These are phyloP conservation scores for Euphrasia arctica DNA, from an alignment of 305 asterid genomes.

Conservation along the genomic window DNA sequence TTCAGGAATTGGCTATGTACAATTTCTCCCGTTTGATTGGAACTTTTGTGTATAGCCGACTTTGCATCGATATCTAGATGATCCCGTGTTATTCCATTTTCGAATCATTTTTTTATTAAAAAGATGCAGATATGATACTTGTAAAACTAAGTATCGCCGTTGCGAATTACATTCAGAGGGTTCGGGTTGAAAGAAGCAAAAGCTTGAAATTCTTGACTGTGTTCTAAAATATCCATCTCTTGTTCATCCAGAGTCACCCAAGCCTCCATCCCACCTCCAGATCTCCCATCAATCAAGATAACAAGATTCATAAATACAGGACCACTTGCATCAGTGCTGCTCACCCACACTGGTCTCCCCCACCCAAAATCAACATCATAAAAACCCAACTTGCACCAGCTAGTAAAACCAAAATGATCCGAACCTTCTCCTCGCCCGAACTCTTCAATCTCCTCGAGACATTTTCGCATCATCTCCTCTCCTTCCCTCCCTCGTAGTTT, in stretches of 20 bases:
- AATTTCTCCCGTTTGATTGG: slow-evolving; percentile 16
- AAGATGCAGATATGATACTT: neutral
- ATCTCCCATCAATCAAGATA: slow-evolving; percentile 46
- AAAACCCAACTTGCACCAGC: slow-evolving; percentile 70
- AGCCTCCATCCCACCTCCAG: slow-evolving; percentile 68
- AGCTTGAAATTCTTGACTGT: slow-evolving; percentile 35
- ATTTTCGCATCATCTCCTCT: slow-evolving; percentile 31
- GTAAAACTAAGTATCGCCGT: slow-evolving; percentile 2
- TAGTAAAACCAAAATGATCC: slow-evolving; percentile 51
- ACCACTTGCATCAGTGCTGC: slow-evolving; percentile 46
- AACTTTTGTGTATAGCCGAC: slow-evolving; percentile 37
- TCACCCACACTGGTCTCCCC: slow-evolving; percentile 72
- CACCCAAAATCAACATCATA: slow-evolving; percentile 71
- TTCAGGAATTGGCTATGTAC: slow-evolving; percentile 22
- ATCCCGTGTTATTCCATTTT: neutral
- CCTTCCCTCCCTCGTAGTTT: slow-evolving; percentile 45
- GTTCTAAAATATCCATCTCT: slow-evolving; percentile 45
- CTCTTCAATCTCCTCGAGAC: slow-evolving; percentile 48
- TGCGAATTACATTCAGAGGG: slow-evolving; percentile 30
- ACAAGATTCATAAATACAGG: slow-evolving; percentile 52
- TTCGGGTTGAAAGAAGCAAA: slow-evolving; percentile 46
- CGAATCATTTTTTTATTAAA: no score
- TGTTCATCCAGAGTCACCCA: slow-evolving; percentile 71
- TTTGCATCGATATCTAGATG: slow-evolving; percentile 19
- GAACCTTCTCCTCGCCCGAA: slow-evolving; percentile 35